Base-by-base conservation (phyloP, 2,329 filamentous ascomycete genomes). In the Fusarium sacchari region DNA sequence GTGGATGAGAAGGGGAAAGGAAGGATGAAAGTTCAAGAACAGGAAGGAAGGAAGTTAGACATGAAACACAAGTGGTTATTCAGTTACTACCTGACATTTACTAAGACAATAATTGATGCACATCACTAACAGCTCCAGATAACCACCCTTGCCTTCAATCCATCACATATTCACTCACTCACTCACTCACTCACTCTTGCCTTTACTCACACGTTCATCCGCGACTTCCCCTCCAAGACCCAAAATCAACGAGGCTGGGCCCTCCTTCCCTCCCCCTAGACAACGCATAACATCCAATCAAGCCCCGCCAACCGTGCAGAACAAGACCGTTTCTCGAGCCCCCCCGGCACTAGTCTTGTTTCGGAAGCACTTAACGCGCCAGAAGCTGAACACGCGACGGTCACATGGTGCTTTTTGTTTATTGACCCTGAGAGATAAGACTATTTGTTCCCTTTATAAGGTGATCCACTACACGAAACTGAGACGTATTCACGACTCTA, bases 191-290 rank as follows among this genome's bases (percentile, higher is more conserved):
- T 64, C 47, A 12, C 24, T 40, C 44, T 28, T 56, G 30, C 46
- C 46, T 57, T 28, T 55, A 37, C 60, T 57, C 59, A 68, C 60
- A 63, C 28, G 52, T 40, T 47, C 55, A 57, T 60, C 34, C 42
- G 26, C 34, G 37, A 55, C 44, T 39, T 37, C 43, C 64, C 61
- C 71, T 59, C 65, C 59, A 58, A 47, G 39, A 60, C 42, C 44
- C 52, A 62, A 69, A 77, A 76, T 77, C 65, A 52, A 69, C 73
- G 76, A 77, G 76, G 76, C 72, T 77, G 76, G 76, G 76, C 37
- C 28, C 30, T 44, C 46, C 47, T 30, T 49, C 34, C 37, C 57
- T 44, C n/a, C 40, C 47, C 44, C 53, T 47, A 42, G 42, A 71
- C 71, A 60, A 68, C 66, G 67, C 71, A 67, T 72, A 73, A 72